A percentile compares a stretch with the other conserved stretches of the same genome.
phyloP scores from a whole-genome alignment of 2,329 filamentous ascomycete genomes.

The Colletotrichum liaoningense region DNA sequence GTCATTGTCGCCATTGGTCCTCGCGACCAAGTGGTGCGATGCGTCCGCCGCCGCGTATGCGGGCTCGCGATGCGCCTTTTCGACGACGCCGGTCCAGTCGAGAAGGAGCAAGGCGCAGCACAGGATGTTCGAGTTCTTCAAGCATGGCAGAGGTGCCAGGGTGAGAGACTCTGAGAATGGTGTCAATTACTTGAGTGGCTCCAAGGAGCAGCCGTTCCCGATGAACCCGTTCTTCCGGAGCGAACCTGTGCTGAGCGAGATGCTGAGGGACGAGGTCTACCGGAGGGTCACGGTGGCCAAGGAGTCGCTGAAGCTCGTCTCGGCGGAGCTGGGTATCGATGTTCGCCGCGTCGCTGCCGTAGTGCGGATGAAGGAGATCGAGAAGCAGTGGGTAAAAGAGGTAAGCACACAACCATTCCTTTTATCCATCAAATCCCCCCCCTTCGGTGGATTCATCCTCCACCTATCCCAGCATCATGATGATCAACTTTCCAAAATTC shows the following conservation, averaged over 20 bases:
- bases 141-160: slow-evolving; percentile 9
- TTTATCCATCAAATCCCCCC: not conserved
- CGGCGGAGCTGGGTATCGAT: slow-evolving; percentile 81
- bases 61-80: slow-evolving; percentile 45
- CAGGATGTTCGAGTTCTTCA: slow-evolving; percentile 52
- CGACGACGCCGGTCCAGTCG: slow-evolving; percentile 51
- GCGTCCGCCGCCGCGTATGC: not conserved
- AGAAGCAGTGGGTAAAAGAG: slow-evolving; percentile 80
- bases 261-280: slow-evolving; percentile 80
- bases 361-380: slow-evolving; percentile 85
- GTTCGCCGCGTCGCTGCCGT: slow-evolving; percentile 88
- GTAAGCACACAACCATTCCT: slow-evolving; percentile 64
- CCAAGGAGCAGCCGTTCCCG: slow-evolving; percentile 74
- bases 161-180: too few species aligned
- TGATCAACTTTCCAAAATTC: slow-evolving; percentile 77
- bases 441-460: not conserved
- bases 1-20: slow-evolving; percentile 27
- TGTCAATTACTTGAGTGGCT: slow-evolving; percentile 50
- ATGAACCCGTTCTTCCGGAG: slow-evolving; percentile 78
- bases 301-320: slow-evolving; percentile 79
- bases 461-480: slow-evolving; percentile 52
- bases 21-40: slow-evolving; percentile 26
- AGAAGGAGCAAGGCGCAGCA: slow-evolving; percentile 52
- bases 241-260: slow-evolving; percentile 79
- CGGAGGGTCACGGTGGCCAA: slow-evolving; percentile 72